A percentile compares a stretch with the other conserved stretches of the same genome.
These are phyloP conservation scores for Vitis rotundifolia DNA, from an alignment of 164 flowering plant species.

Conservation along the genomic window DNA sequence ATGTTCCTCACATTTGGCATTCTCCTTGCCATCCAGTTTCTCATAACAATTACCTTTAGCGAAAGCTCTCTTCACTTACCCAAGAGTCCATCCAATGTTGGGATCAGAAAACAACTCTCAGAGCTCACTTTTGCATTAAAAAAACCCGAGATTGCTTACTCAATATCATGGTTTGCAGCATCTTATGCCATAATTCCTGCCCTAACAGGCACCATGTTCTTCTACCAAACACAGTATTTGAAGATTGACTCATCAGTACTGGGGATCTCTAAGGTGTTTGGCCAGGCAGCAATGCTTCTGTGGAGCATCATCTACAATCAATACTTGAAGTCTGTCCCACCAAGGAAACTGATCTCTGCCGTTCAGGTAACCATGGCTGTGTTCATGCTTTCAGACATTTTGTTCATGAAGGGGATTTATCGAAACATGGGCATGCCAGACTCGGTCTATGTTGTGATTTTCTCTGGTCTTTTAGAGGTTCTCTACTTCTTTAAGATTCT, in stretches of 20 bases:
- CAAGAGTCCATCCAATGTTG: slow-evolving; percentile 36
- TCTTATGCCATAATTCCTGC: slow-evolving; percentile 81
- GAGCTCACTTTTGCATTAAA: slow-evolving; percentile 48
- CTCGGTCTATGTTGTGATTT: slow-evolving; percentile 59
- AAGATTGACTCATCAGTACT: slow-evolving; percentile 59
- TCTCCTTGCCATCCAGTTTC: slow-evolving; percentile 56
- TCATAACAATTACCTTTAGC: slow-evolving; percentile 44
- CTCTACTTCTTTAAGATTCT: slow-evolving; percentile 74
- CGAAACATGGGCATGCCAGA: slow-evolving; percentile 67
- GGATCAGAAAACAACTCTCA: slow-evolving; percentile 58
- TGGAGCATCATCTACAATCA: slow-evolving; percentile 72
- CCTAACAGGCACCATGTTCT: slow-evolving; percentile 89
- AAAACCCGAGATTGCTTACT: slow-evolving; percentile 65
- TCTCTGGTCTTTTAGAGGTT: slow-evolving; percentile 80
- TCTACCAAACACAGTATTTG: slow-evolving; percentile 79
- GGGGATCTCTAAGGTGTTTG: slow-evolving; percentile 89
- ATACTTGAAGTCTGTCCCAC: slow-evolving; percentile 52
- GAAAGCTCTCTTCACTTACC: slow-evolving; percentile 81
- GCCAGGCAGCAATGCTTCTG: slow-evolving; percentile 74
- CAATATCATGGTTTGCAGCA: slow-evolving; percentile 79
- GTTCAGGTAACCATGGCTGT: slow-evolving; percentile 63
- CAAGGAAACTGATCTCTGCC: slow-evolving; percentile 63
- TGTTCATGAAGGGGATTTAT: slow-evolving; percentile 69
- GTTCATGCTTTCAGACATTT: slow-evolving; percentile 72
- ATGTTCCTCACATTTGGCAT: slow-evolving; percentile 69